Conservation (phyloP, 1,284 basidiomycete species). For the Trichosporon sp. region DNA sequence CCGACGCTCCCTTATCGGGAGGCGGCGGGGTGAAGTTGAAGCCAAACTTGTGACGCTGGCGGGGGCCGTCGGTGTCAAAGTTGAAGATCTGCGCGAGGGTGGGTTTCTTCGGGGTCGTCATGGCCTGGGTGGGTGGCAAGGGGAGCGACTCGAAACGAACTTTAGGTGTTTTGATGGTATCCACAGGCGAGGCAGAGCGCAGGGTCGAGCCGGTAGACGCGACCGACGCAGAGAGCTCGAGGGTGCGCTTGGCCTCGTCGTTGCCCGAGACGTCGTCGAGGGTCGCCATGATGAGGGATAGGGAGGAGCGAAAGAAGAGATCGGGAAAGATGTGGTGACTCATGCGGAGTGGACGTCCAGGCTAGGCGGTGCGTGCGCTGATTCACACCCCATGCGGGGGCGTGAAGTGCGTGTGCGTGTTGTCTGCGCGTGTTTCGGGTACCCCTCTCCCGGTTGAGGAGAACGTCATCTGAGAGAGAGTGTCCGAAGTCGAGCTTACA, state of each 20-base stretch:
- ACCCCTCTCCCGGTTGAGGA: background rate
- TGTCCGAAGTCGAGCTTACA: background rate
- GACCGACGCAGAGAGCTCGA: background rate
- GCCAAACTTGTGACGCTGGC: background rate
- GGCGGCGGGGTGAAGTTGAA: background rate
- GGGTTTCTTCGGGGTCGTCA: background rate
- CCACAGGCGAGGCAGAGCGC: constrained; percentile 6
- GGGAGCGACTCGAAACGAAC: constrained; percentile 7
- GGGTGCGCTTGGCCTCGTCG: background rate
- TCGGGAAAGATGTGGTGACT: constrained; percentile 11
- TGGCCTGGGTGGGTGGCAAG: background rate
- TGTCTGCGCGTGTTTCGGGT: background rate
- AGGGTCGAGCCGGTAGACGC: background rate
- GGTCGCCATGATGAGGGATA: constrained; percentile 13
- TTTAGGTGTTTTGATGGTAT: background rate
- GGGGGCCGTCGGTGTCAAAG: background rate
- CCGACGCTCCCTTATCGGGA: background rate
- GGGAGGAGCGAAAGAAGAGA: background rate
- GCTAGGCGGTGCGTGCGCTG: constrained; percentile 7
- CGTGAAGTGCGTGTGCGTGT: background rate
- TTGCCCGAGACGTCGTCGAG: background rate
- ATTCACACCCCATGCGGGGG: background rate
- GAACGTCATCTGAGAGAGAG: background rate
- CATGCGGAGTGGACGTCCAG: background rate
- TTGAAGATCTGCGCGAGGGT: constrained; percentile 16